A percentile compares a stretch with the other conserved stretches of the same genome.
Conservation (phyloP, 176 grass and related monocot species). For the Cenchrus fungigraminus region DNA sequence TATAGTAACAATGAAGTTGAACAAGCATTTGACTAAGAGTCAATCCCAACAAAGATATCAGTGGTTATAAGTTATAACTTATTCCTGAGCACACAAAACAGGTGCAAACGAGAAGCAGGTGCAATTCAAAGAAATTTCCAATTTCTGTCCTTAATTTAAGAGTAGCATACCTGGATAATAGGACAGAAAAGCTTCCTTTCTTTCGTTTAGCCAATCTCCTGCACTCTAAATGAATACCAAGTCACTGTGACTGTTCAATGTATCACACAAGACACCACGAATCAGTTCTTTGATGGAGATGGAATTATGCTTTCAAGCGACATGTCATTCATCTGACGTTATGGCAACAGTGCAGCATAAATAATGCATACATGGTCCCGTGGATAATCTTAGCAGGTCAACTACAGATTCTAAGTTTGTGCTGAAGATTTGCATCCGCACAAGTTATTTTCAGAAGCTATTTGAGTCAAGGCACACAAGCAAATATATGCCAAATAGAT, state of each 20-base stretch:
- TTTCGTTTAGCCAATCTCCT: constrained; percentile 22
- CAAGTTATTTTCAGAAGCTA: constrained; percentile 41
- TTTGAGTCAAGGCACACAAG: constrained; percentile 26
- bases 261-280: constrained; percentile 56
- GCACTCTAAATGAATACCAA: constrained; percentile 20
- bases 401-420: constrained; percentile 45
- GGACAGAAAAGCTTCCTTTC: neutral
- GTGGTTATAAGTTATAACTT: neutral
- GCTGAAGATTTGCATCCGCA: constrained; percentile 34
- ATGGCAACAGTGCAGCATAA: constrained; percentile 39
- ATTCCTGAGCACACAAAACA: neutral
- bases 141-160: constrained; percentile 1
- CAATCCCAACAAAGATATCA: neutral
- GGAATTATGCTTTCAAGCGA: constrained; percentile 41
- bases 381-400: constrained; percentile 46
- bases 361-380: constrained; percentile 41
- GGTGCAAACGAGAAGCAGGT: constrained; percentile 14
- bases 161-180: neutral
- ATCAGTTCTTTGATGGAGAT: constrained; percentile 51
- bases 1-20: neutral
- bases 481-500: constrained; percentile 39
- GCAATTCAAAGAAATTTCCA: constrained; percentile 4
- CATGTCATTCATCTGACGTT: constrained; percentile 49
- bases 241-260: constrained; percentile 37
- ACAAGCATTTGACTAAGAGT: neutral